Conservation (phyloP, 164 flowering plant species). For the Tetrastigma voinierianum region DNA sequence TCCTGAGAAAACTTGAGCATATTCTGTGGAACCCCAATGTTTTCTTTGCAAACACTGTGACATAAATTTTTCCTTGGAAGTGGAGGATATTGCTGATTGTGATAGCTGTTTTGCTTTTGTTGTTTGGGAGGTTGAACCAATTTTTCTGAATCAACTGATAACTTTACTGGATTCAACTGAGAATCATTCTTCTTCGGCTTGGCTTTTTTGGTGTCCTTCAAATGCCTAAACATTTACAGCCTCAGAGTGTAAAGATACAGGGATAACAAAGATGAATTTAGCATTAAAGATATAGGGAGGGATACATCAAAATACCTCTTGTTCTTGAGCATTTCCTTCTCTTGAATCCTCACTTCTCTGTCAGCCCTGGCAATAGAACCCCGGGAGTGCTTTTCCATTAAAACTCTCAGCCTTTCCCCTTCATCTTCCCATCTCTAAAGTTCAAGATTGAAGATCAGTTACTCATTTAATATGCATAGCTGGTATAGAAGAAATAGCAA, state of each 20-base stretch:
- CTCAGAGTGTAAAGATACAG: neutral
- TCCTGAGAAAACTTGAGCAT: neutral
- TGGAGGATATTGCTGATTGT: neutral
- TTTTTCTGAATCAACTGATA: neutral
- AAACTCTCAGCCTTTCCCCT: constrained; percentile 46
- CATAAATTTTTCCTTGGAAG: neutral
- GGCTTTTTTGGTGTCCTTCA: constrained; percentile 18
- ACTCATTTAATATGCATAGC: neutral
- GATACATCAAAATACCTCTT: constrained; percentile 27
- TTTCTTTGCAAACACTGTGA: neutral
- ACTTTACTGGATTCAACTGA: constrained; percentile 4
- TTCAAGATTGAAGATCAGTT: constrained; percentile 14
- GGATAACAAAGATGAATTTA: neutral
- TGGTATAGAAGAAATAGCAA: neutral
- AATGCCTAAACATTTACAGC: neutral
- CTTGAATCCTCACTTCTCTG: constrained; percentile 56
- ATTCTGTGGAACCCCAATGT: neutral
- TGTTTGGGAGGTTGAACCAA: neutral
- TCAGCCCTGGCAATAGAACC: constrained; percentile 61
- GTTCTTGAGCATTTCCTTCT: constrained; percentile 36
- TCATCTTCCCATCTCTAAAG: constrained; percentile 78
- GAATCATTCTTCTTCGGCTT: constrained; percentile 9
- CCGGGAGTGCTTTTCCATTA: constrained; percentile 75
- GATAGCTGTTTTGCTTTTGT: neutral
- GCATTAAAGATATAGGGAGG: no score